Evolutionary conservation across 108 stramenopile genomes (phyloP), one percentile per base, ranked within the genome.

Genomic region (Pseudonitzschia delicatissima): DNA sequence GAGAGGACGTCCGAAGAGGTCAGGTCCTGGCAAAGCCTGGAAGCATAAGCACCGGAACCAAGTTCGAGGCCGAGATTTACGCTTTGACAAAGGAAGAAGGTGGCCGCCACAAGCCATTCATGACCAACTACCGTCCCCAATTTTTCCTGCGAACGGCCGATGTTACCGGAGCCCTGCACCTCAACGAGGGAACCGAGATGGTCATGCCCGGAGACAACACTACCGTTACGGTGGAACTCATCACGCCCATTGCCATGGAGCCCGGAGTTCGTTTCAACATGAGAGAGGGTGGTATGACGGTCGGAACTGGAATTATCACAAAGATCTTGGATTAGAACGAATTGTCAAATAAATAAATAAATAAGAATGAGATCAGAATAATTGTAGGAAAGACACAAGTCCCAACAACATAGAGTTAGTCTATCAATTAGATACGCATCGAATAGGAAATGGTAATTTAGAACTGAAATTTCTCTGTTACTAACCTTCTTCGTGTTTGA

Each of bases 61-160:
- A 96, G 75, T 99, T 99, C 67, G 86, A 98, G 81, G 97, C 97
- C 36, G 96, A 98, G 81, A 82, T 98, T 57, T 99, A 99, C 74
- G 91, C 93, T 25, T 85, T 99, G 31, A 97, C 72, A 40, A 82
- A 99, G 80, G 94, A 97, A 26, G 99, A 99, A 79, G 99, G 99
- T 60, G 99, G 99, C 20, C 89, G 99, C 66, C 99, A 99, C 90
- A 98, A 94, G 28, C 99, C 99, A 34, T 99, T 98, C 91, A 94
- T 99, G 78, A 75, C 84, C 66, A 97, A 98, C 76, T 99, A 99
- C 83, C 73, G 94, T 34, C 99, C 99, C 51, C 99, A 99, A 78
- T 98, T 99, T 82, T 99, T 97, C 77, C 82, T 99, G 79, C 96
- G 99, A 62, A 99, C 99, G 29, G 95, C 99, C 9, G 99, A 99